Conservation (phyloP, 2,329 filamentous ascomycete species). For the Zalaria obscura region DNA sequence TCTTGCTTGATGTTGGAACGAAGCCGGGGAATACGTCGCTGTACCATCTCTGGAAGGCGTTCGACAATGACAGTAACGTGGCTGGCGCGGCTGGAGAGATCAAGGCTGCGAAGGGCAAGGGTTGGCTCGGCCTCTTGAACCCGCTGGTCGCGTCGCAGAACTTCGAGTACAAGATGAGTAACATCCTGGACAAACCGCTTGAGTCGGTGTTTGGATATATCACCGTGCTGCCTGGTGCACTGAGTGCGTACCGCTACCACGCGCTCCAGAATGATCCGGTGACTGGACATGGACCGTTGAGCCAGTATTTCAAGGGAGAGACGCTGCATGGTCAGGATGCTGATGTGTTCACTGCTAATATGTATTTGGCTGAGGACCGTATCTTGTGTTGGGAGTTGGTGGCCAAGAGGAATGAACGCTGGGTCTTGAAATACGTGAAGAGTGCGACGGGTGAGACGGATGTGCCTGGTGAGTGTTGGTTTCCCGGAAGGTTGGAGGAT, state of each 20-base stretch:
- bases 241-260: constrained; percentile 91
- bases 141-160: constrained; percentile 94
- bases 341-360: constrained; percentile 94
- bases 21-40: constrained; percentile 77
- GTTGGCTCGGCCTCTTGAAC: constrained; percentile 72
- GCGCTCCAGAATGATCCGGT: constrained; percentile 83
- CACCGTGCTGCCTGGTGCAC: constrained; percentile 84
- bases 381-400: constrained; percentile 92
- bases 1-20: constrained; percentile 90
- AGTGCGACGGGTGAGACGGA: constrained; percentile 94
- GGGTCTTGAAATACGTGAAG: constrained; percentile 97
- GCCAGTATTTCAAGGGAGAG: constrained; percentile 98
- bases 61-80: constrained; percentile 94
- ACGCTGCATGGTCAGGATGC: constrained; percentile 91
- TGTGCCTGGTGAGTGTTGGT: constrained; percentile 61
- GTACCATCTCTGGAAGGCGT: constrained; percentile 98
- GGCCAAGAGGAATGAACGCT: constrained; percentile 84
- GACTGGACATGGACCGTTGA: constrained; percentile 84
- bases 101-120: constrained; percentile 86
- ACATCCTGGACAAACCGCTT: constrained; percentile 92
- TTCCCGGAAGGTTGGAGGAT: too few relatives aligned
- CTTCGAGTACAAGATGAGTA: constrained; percentile 99
- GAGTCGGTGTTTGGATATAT: constrained; percentile 98
- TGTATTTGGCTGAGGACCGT: constrained; percentile 83
- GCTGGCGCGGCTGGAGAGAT: constrained; percentile 96